Evolutionary conservation across 768 basidiomycete species (phyloP).

Genomic region (Calvatia gigantea): DNA sequence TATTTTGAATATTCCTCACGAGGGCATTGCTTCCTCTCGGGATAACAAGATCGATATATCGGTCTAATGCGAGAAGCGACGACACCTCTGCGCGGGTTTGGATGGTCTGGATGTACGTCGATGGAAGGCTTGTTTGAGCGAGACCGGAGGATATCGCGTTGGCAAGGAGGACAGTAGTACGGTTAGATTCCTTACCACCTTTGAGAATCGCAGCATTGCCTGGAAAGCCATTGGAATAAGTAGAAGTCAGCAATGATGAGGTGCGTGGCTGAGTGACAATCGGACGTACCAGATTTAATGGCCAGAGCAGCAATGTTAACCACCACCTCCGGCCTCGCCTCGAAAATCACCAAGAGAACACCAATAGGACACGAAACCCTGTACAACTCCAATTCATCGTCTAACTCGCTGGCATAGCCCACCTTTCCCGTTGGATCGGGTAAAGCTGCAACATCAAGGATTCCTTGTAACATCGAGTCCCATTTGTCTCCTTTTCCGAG

Average conservation of each 20-base stretch:
- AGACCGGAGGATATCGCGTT: conserved; percentile 78
- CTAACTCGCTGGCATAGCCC: conserved; percentile 86
- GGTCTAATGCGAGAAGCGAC: conserved; percentile 79
- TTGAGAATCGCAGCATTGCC: conserved; percentile 97
- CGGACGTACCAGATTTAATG: conserved; percentile 83
- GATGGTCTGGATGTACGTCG: conserved; percentile 85
- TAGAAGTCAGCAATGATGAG: neutral
- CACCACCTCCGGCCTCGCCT: conserved; percentile 95
- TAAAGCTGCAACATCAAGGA: conserved; percentile 80
- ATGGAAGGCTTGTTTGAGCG: conserved; percentile 66
- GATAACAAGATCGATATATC: conserved; percentile 95
- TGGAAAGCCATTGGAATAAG: conserved; percentile 26
- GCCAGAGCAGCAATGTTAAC: conserved; percentile 96
- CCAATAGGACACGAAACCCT: conserved; percentile 96
- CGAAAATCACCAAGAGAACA: conserved; percentile 94
- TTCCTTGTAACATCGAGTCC: conserved; percentile 90
- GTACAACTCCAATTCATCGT: conserved; percentile 84
- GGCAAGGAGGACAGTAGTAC: conserved; percentile 75
- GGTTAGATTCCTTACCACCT: conserved; percentile 92
- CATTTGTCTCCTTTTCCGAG: conserved; percentile 81
- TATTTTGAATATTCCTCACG: conserved; percentile 84
- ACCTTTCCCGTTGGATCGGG: conserved; percentile 85
- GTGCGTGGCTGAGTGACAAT: neutral
- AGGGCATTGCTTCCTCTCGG: conserved; percentile 92
- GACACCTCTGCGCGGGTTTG: conserved; percentile 92